Evolutionary conservation across 75 land plant species (phyloP), one percentile per base, ranked within the genome.

Genomic region (Pinus taeda): DNA sequence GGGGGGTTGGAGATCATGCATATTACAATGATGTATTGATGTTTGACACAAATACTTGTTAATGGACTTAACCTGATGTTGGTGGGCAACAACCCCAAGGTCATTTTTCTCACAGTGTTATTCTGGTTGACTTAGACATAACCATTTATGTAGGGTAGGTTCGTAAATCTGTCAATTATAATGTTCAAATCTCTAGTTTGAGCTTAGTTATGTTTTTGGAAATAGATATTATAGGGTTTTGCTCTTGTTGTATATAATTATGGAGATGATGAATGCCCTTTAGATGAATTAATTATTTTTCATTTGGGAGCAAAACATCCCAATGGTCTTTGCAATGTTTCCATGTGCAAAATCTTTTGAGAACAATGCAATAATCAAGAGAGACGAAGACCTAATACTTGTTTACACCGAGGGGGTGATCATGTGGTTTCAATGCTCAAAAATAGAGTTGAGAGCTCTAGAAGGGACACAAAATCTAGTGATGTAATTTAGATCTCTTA

Each of bases 191-290:
- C 53, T 49, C 11, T 49, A 9, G 11, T 49, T 11, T 49, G 53
- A 49, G 53, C 53, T 49, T 49, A 8, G 18, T n/a, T 59, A 0
- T 4, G n/a, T 59, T 59, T 20, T 4, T 59, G n/a, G 60, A 1
- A 59, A 4, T 59, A 6, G 18, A 59, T 17, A 3, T 59, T 0
- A 0, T 8, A 49, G 12, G 53, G 11, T 49, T 49, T 8, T 49
- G 11, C 11, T 49, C 11, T 49, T 78, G 15, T 33, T 29, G 21
- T 20, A 63, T 77, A 57, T 75, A 92, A 91, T 71, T 92, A 91
- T 64, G 94, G 94, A 30, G 94, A 89, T 81, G 94, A 92, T 73
- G 94, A 92, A 62, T 87, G 89, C 24, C 94, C 94, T 59, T 81
- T 89, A 58, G 85, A 83, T 61, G 94, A 92, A 36, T 57, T 89